These are phyloP conservation scores for Paramecium biaurelia DNA, from an alignment of 73 alveolate species.

Conservation along the genomic window DNA sequence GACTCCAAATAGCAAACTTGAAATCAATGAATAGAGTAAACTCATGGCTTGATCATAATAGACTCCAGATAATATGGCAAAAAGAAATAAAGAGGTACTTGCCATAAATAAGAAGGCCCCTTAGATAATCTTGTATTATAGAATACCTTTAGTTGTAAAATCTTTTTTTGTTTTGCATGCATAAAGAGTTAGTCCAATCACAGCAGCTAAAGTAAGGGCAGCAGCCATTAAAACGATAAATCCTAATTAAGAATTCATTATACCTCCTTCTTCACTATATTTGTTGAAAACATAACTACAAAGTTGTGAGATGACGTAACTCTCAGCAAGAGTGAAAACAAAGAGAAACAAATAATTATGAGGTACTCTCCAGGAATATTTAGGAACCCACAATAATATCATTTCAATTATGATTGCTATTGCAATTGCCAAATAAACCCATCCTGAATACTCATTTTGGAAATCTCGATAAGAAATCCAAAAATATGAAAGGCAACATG, in stretches of 20 bases:
- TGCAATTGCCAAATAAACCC: slow-evolving; percentile 2
- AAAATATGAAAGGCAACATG: neutral
- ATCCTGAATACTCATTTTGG: neutral
- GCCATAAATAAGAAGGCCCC: slow-evolving; percentile 6
- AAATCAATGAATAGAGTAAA: slow-evolving; percentile 52
- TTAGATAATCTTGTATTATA: neutral
- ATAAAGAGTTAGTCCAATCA: slow-evolving; percentile 83
- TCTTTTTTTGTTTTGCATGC: slow-evolving; percentile 83
- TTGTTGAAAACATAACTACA: neutral
- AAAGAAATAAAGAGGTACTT: slow-evolving; percentile 10
- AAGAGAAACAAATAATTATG: neutral
- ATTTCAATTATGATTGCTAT: neutral
- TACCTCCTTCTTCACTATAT: slow-evolving; percentile 7
- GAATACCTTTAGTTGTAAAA: slow-evolving; percentile 80
- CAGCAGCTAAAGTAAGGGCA: slow-evolving; percentile 84
- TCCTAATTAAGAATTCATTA: neutral
- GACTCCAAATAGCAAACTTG: neutral
- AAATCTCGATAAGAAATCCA: neutral
- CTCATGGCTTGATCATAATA: slow-evolving; percentile 6
- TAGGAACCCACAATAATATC: neutral
- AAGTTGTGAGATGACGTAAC: neutral
- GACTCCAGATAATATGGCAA: neutral
- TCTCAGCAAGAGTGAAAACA: neutral
- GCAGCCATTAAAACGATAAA: slow-evolving; percentile 79
- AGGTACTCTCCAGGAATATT: neutral